phyloP scores from a whole-genome alignment of 139 green algal genomes.

The Ettlia oleoabundans region DNA sequence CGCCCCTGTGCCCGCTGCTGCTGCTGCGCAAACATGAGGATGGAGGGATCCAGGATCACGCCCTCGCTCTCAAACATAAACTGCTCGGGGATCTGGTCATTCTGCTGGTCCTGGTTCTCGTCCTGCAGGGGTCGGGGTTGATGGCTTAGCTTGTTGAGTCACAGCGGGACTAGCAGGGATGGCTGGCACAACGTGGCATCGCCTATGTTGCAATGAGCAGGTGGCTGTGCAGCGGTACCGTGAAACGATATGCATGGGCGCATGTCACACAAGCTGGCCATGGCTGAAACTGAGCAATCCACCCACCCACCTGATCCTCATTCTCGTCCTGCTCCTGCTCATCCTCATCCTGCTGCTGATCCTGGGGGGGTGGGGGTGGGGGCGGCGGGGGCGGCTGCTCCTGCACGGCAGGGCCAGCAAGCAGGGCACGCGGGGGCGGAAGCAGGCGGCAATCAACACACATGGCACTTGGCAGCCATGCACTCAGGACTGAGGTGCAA shows the following conservation, averaged over 20 bases:
- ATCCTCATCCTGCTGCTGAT: conserved; percentile 36
- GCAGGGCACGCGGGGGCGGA: neutral
- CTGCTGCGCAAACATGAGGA: conserved; percentile 94
- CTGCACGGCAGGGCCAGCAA: conserved; percentile 63
- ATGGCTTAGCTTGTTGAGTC: neutral
- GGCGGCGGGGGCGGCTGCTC: conserved; percentile 43
- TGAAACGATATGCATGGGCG: too few species aligned
- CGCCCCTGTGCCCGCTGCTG: conserved; percentile 91
- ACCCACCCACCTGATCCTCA: conserved; percentile 1
- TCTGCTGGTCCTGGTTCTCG: conserved; percentile 65
- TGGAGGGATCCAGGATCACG: conserved; percentile 88
- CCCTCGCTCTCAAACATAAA: conserved; percentile 99
- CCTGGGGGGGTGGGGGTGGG: conserved; percentile 29
- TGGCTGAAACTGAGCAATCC: neutral
- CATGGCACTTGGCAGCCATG: neutral
- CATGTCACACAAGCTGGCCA: too few species aligned
- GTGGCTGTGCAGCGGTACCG: too few species aligned
- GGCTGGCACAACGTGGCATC: too few species aligned
- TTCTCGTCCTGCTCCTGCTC: conserved; percentile 36
- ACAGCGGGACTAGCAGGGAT: too few species aligned
- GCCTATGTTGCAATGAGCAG: too few species aligned
- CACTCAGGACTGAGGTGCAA: neutral
- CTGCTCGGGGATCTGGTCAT: conserved; percentile 93
- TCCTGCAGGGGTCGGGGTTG: conserved; percentile 58
- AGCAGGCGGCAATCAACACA: neutral